Evolutionary conservation across 2,329 filamentous ascomycete genomes (phyloP).

Genomic region (Colletotrichum costaricense): DNA sequence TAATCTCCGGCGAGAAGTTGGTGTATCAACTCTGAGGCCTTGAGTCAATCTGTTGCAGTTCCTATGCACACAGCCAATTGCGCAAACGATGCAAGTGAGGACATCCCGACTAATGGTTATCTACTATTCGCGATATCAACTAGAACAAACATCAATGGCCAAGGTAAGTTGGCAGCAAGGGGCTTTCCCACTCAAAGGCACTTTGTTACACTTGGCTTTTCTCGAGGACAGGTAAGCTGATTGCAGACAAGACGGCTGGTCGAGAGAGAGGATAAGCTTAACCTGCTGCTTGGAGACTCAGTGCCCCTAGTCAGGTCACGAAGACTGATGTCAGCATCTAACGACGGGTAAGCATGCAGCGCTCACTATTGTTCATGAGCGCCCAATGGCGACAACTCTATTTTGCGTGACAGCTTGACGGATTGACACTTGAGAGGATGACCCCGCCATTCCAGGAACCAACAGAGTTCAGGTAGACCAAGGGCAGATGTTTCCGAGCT

Average conservation of each 20-base stretch:
- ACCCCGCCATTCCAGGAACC: not conserved
- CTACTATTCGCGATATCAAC: not conserved
- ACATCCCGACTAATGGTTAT: not conserved
- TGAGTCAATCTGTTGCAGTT: not conserved
- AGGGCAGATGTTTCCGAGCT: not conserved
- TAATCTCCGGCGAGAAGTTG: slow-evolving; percentile 53
- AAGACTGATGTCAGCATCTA: not conserved
- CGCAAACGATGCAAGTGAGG: no score
- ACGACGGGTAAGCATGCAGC: not conserved
- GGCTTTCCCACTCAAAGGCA: not conserved
- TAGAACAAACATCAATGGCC: not conserved
- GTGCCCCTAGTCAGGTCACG: not conserved
- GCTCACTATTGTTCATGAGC: not conserved
- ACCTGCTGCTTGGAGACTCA: not conserved
- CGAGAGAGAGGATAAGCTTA: not conserved
- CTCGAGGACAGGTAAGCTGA: not conserved
- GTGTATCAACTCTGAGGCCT: slow-evolving; percentile 46
- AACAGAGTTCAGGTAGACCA: not conserved
- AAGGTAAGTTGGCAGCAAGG: not conserved
- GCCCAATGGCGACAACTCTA: not conserved
- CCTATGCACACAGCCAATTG: no score
- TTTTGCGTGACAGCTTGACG: no score
- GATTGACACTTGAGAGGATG: not conserved
- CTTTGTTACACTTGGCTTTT: not conserved
- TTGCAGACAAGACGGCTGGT: not conserved